phyloP scores from a whole-genome alignment of 768 basidiomycete species.

The Hypholoma sublateritium region DNA sequence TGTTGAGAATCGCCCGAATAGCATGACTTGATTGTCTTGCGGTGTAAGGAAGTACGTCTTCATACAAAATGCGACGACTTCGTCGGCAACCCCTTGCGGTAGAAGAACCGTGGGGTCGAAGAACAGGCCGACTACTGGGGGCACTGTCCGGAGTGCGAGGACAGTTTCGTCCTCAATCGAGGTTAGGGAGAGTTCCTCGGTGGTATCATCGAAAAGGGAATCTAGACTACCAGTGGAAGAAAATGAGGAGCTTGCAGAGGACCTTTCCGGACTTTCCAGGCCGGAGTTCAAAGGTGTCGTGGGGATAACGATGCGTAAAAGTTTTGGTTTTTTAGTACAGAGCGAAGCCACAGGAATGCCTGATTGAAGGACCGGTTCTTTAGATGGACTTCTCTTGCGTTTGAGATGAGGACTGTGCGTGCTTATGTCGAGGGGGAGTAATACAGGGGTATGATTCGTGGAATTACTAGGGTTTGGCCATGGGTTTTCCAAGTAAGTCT shows the following conservation, averaged over 20 bases:
- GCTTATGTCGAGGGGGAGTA: neutral
- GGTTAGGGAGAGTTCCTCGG: slow-evolving; percentile 1
- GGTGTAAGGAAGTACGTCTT: slow-evolving; percentile 51
- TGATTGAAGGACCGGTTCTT: neutral
- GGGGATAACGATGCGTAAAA: slow-evolving; percentile 19
- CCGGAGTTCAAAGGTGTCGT: slow-evolving; percentile 8
- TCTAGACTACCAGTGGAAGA: slow-evolving; percentile 5
- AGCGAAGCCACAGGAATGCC: neutral
- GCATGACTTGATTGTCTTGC: slow-evolving; percentile 79
- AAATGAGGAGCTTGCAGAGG: slow-evolving; percentile 7
- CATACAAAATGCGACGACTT: slow-evolving; percentile 52
- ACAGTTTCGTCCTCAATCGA: neutral
- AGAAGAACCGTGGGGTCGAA: slow-evolving; percentile 53
- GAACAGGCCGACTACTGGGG: slow-evolving; percentile 66
- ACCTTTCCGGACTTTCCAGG: neutral
- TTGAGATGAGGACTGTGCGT: slow-evolving; percentile 4
- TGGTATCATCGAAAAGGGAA: slow-evolving; percentile 17
- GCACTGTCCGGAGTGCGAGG: slow-evolving; percentile 36
- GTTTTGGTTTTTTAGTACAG: slow-evolving; percentile 8
- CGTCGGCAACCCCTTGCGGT: slow-evolving; percentile 49
- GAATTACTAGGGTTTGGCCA: neutral
- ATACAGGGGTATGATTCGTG: neutral
- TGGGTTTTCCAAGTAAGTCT: neutral
- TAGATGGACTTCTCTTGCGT: slow-evolving; percentile 14
- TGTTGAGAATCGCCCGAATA: slow-evolving; percentile 60